Evolutionary conservation across 768 basidiomycete genomes (phyloP).

Genomic region (Crepidotus variabilis): DNA sequence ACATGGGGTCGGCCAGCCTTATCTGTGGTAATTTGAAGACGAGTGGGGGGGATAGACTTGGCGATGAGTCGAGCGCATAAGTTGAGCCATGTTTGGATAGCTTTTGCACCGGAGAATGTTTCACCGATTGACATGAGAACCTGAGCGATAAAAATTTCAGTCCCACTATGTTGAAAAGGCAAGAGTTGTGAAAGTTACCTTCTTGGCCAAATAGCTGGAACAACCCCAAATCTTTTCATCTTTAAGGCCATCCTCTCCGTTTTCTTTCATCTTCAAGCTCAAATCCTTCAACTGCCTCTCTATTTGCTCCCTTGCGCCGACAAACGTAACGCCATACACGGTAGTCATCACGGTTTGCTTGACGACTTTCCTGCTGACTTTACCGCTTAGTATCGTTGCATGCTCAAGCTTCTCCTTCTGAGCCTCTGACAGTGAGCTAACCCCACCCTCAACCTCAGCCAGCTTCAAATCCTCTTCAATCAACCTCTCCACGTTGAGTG

Average conservation of each 20-base stretch:
- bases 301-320: conserved; percentile 94
- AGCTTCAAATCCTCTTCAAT: conserved; percentile 52
- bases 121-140: conserved; percentile 83
- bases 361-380: conserved; percentile 89
- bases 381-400: conserved; percentile 66
- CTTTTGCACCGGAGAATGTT: conserved; percentile 88
- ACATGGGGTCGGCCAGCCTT: conserved; percentile 14
- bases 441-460: background rate
- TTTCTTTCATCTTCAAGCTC: background rate
- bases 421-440: background rate
- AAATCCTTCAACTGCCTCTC: conserved; percentile 76
- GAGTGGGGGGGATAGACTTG: conserved; percentile 76
- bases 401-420: conserved; percentile 36
- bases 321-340: conserved; percentile 94
- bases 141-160: conserved; percentile 22
- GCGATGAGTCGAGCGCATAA: conserved; percentile 79
- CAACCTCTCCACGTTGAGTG: conserved; percentile 73
- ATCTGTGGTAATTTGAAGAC: conserved; percentile 44
- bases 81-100: conserved; percentile 90
- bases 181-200: conserved; percentile 35
- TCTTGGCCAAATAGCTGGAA: conserved; percentile 77
- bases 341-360: conserved; percentile 99
- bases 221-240: conserved; percentile 71
- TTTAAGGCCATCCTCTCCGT: conserved; percentile 55
- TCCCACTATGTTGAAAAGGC: background rate